Evolutionary conservation across 108 stramenopile species (phyloP), one percentile per base, ranked within the genome.

Genomic region (Seminavis robusta): DNA sequence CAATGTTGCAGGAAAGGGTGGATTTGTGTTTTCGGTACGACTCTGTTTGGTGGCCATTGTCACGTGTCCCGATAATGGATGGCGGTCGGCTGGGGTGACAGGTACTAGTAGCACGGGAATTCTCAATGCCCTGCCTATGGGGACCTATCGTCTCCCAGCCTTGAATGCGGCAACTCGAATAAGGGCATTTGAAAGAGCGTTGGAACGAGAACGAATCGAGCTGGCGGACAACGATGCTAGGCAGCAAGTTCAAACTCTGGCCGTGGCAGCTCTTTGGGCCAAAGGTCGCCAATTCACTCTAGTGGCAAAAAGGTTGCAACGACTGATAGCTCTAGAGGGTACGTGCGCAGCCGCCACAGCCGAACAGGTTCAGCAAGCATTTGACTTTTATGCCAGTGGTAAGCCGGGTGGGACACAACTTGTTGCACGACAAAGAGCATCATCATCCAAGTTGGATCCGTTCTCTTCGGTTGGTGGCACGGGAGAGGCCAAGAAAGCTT

Each of bases 401-500:
- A n/a, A n/a, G n/a, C n/a, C n/a, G n/a, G n/a, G n/a, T n/a, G n/a
- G n/a, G n/a, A n/a, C n/a, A n/a, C n/a, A n/a, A n/a, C n/a, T n/a
- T n/a, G n/a, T n/a, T n/a, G n/a, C n/a, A n/a, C n/a, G n/a, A n/a
- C n/a, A n/a, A n/a, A n/a, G n/a, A n/a, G n/a, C n/a, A n/a, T n/a
- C n/a, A n/a, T n/a, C n/a, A n/a, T n/a, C n/a, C n/a, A n/a, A n/a
- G n/a, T n/a, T n/a, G n/a, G 38, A 53, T 17, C 9, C 59, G 16
- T 90, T 90, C 59, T 54, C 61, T 19, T 64, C 77, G 4, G 82
- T 92, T 1, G 90, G 90, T 10, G 90, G 86, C 16, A 88, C 88
- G 52, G 33, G 24, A 4, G 68, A 81, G n/a, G 90, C 90, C 17
- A 92, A 92, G 42, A 45, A 52, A 30, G 80, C 90, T 13, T 48